Evolutionary conservation across 495 filamentous ascomycete species (phyloP), one percentile per base, ranked within the genome.

Genomic region (Sabuloglossum arenarium): DNA sequence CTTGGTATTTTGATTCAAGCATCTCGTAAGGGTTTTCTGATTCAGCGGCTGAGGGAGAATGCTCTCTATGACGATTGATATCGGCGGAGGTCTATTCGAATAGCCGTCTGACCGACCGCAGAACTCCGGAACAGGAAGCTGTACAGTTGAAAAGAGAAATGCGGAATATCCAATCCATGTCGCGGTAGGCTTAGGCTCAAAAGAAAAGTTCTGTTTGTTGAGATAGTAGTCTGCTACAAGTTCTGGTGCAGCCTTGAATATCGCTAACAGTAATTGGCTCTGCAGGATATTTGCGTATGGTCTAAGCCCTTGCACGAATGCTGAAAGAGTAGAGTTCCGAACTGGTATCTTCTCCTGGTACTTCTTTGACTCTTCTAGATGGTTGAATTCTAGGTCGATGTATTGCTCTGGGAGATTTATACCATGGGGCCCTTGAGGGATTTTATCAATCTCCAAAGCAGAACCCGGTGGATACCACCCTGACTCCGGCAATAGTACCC

Each of bases 131-230:
- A 93, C 70, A 12, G 83, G 81, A 24, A 94, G 65, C 55, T 82
- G 74, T 6, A 96, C 75, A 0, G 76, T 74, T 24, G 82, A 83
- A 65, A 91, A 89, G 5, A 99, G 68, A 55, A 97, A 85, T 0
- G 86, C 75, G 2, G 85, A 88, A 63, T 89, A 95, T 21, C 89
- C 88, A 61, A 97, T 82, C 91, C 91, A 99, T 3, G 89, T 90
- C 0, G 86, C 75, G 0, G 87, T 87, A 10, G 88, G 72, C 62
- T 95, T 97, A 0, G 91, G 89, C 27, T 96, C 93, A 52, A 93
- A 85, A 3, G 79, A 75, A 66, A 97, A 94, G 61, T 79, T 75
- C 43, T 79, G 81, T 65, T 83, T 87, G 63, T 76, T 79, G 52
- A 77, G 72, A 61, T 94, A 97, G 65, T 88, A 96, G 60, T 84